phyloP scores from a whole-genome alignment of 2,329 filamentous ascomycete species.

The Simplicillium aogashimaense region DNA sequence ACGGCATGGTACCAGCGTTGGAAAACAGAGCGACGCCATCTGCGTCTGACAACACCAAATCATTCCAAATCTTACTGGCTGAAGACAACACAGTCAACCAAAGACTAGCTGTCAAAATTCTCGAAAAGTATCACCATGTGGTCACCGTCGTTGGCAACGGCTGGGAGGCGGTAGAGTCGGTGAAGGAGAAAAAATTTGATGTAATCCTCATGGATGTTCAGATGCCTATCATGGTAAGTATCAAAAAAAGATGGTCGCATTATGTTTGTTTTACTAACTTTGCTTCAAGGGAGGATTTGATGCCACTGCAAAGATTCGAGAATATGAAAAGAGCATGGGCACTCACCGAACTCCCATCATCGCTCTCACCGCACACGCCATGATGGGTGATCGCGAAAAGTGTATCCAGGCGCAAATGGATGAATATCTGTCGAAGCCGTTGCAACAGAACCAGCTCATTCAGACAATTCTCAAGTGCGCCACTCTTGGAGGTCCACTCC shows the following conservation, averaged over 20 bases:
- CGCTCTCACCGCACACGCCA: slow-evolving; percentile 91
- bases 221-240: slow-evolving; percentile 93
- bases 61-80: slow-evolving; percentile 87
- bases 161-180: slow-evolving; percentile 82
- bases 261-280: slow-evolving; percentile 22
- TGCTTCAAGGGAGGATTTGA: slow-evolving; percentile 77
- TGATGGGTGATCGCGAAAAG: slow-evolving; percentile 96
- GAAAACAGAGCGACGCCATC: slow-evolving; percentile 89
- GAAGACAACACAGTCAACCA: slow-evolving; percentile 99
- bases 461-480: slow-evolving; percentile 97
- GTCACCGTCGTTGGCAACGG: slow-evolving; percentile 94
- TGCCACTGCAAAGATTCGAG: slow-evolving; percentile 89
- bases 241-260: slow-evolving; percentile 1
- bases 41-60: slow-evolving; percentile 86
- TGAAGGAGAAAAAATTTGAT: slow-evolving; percentile 87
- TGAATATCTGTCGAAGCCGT: slow-evolving; percentile 91
- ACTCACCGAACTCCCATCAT: slow-evolving; percentile 88
- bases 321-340: slow-evolving; percentile 78
- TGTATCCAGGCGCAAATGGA: slow-evolving; percentile 99
- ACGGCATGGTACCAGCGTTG: slow-evolving; percentile 89
- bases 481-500: slow-evolving; percentile 73
- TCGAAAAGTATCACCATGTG: slow-evolving; percentile 91
- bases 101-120: slow-evolving; percentile 87
- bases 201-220: slow-evolving; percentile 99
- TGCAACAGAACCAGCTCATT: slow-evolving; percentile 95